Evolutionary conservation across 768 basidiomycete species (phyloP).

Genomic region (Psilocybe sp.): DNA sequence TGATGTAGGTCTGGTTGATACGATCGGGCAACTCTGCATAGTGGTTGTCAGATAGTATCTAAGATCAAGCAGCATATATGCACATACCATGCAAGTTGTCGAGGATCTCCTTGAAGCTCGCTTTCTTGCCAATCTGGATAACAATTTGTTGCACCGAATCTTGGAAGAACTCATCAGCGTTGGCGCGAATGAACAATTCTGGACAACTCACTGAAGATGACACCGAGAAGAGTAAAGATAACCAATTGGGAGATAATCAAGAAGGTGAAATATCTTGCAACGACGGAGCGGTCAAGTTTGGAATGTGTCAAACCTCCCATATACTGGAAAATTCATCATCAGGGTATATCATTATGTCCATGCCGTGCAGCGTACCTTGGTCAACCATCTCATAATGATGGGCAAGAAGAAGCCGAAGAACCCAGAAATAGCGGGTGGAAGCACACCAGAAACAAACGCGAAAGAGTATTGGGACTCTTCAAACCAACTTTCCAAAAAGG

Average conservation of each 20-base stretch:
- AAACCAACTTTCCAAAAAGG: slow-evolving; percentile 75
- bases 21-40: slow-evolving; percentile 57
- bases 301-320: slow-evolving; percentile 68
- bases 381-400: slow-evolving; percentile 86
- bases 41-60: neutral
- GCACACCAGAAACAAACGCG: slow-evolving; percentile 85
- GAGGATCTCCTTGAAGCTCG: slow-evolving; percentile 46
- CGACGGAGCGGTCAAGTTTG: slow-evolving; percentile 83
- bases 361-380: slow-evolving; percentile 43
- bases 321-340: slow-evolving; percentile 59
- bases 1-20: slow-evolving; percentile 87
- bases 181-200: neutral
- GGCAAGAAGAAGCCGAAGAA: slow-evolving; percentile 91
- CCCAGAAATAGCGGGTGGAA: slow-evolving; percentile 87
- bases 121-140: slow-evolving; percentile 37
- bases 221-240: slow-evolving; percentile 91
- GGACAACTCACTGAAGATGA: slow-evolving; percentile 70
- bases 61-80: neutral
- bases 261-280: slow-evolving; percentile 92
- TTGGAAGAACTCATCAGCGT: slow-evolving; percentile 12
- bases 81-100: slow-evolving; percentile 43
- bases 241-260: slow-evolving; percentile 91
- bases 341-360: slow-evolving; percentile 41
- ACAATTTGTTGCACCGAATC: slow-evolving; percentile 44
- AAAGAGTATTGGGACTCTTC: slow-evolving; percentile 63